Conservation (phyloP, 495 filamentous ascomycete species). For the Hypoxylon lienhwacheense region DNA sequence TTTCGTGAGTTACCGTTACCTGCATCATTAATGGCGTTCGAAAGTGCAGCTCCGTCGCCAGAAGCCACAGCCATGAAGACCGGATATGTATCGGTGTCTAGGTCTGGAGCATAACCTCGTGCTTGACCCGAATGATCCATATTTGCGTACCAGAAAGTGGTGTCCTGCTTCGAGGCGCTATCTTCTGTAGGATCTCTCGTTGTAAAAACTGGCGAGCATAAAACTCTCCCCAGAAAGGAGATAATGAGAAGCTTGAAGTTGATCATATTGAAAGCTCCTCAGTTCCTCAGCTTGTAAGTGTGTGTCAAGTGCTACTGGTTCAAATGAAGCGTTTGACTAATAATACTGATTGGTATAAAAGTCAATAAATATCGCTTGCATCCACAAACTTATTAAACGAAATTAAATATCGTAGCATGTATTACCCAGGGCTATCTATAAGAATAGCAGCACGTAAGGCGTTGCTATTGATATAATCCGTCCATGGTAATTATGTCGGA, state of each 20-base stretch:
- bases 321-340: no score
- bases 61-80: slow-evolving; percentile 41
- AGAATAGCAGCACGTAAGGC: no score
- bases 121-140: slow-evolving; percentile 40
- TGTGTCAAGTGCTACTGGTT: no score
- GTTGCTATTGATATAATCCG: no score
- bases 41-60: slow-evolving; percentile 43
- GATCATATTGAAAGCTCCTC: slow-evolving; percentile 16
- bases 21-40: slow-evolving; percentile 39
- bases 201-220: slow-evolving; percentile 3
- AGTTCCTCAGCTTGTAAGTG: no score
- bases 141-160: slow-evolving; percentile 43
- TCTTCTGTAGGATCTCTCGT: slow-evolving; percentile 3
- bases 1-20: slow-evolving; percentile 39
- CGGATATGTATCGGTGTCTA: slow-evolving; percentile 39
- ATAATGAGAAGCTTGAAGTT: slow-evolving; percentile 16
- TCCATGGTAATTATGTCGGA: no score
- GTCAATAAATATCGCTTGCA: no score
- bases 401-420: no score
- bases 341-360: no score
- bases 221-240: slow-evolving; percentile 8
- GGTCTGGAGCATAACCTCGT: slow-evolving; percentile 44
- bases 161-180: slow-evolving; percentile 15
- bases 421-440: no score
- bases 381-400: no score